Percentiles rank a stretch among this genome's conserved stretches.
Conservation (phyloP, 306 rosid genomes). For the Pyrus bretschneideri region DNA sequence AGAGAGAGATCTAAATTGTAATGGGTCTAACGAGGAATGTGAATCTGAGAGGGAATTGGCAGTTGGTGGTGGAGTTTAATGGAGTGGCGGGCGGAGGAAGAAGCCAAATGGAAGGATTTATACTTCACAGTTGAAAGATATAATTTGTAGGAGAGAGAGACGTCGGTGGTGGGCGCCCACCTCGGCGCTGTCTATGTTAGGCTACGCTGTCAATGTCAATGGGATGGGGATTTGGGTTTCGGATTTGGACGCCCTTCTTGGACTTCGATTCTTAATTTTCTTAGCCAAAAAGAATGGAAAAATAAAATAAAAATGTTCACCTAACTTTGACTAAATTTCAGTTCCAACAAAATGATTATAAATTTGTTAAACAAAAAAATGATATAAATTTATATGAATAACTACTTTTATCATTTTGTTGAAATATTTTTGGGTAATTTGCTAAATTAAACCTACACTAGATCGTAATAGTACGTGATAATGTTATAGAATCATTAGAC, state of each 20-base stretch:
- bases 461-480: too few relatives aligned
- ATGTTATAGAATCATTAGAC: too few relatives aligned
- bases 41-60: not conserved
- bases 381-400: too few relatives aligned
- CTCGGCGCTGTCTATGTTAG: not conserved
- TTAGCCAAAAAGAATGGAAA: not conserved
- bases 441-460: too few relatives aligned
- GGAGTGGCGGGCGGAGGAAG: not conserved
- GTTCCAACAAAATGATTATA: not conserved
- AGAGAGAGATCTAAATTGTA: not conserved
- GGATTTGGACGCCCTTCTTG: not conserved
- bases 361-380: too few relatives aligned
- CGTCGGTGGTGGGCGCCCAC: not conserved
- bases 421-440: too few relatives aligned
- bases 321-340: not conserved
- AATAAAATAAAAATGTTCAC: not conserved
- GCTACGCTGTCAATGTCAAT: not conserved
- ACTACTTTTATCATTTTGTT: too few relatives aligned
- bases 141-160: not conserved
- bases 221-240: not conserved
- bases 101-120: not conserved
- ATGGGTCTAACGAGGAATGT: not conserved
- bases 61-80: not conserved
- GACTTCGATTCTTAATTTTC: not conserved
- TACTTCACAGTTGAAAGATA: not conserved